A percentile compares a stretch with the other conserved stretches of the same genome.
These are phyloP conservation scores for Aaosphaeria pasadenensis DNA, from an alignment of 2,329 filamentous ascomycete species.

Conservation along the genomic window DNA sequence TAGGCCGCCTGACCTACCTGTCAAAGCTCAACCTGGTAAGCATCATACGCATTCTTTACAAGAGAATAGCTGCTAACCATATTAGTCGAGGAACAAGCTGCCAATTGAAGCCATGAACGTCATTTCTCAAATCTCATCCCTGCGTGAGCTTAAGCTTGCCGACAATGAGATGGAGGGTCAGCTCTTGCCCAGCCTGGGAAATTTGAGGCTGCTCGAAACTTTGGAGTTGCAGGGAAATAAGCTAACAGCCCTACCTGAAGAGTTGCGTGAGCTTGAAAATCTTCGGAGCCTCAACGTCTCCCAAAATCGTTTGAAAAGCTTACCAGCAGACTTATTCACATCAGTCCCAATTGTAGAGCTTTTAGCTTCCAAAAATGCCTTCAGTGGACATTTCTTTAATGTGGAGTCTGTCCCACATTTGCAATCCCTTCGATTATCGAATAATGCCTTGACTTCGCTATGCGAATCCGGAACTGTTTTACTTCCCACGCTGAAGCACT, in stretches of 20 bases:
- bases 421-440: slow-evolving; percentile 73
- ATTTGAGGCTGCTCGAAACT: slow-evolving; percentile 68
- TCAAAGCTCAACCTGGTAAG: slow-evolving; percentile 79
- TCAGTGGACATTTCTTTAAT: slow-evolving; percentile 67
- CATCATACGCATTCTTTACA: background rate
- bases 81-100: slow-evolving; percentile 76
- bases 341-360: slow-evolving; percentile 71
- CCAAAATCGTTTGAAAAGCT: slow-evolving; percentile 69
- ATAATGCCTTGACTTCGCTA: slow-evolving; percentile 65
- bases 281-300: slow-evolving; percentile 77
- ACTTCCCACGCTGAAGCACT: slow-evolving; percentile 68
- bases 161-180: slow-evolving; percentile 27
- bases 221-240: slow-evolving; percentile 81
- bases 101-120: slow-evolving; percentile 68
- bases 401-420: slow-evolving; percentile 61
- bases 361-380: slow-evolving; percentile 71
- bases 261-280: slow-evolving; percentile 63
- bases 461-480: slow-evolving; percentile 51
- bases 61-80: background rate
- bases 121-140: slow-evolving; percentile 66
- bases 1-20: slow-evolving; percentile 70
- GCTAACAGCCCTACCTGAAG: slow-evolving; percentile 66
- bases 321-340: slow-evolving; percentile 69
- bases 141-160: slow-evolving; percentile 79
- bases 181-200: slow-evolving; percentile 61